Percentiles rank a stretch among this genome's conserved stretches.
Evolutionary conservation across 2,329 filamentous ascomycete genomes (phyloP).

Genomic region (Hypomyces rosellus): DNA sequence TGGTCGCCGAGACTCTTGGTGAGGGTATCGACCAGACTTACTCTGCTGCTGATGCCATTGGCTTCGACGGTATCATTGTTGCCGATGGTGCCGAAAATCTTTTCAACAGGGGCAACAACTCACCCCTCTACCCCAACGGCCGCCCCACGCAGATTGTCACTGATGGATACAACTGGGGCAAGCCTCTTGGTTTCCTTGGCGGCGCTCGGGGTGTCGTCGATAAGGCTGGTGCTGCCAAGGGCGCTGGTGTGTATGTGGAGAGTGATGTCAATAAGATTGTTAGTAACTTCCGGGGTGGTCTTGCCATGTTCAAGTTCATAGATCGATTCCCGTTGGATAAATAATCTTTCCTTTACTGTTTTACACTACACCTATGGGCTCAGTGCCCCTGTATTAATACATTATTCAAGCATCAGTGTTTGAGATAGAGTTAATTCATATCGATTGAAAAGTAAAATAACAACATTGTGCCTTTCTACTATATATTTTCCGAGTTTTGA

Average conservation of each 20-base stretch:
- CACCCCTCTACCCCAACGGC: conserved; percentile 56
- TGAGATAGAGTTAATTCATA: neutral
- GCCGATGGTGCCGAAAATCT: conserved; percentile 45
- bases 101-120: conserved; percentile 39
- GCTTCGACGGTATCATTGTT: conserved; percentile 59
- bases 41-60: conserved; percentile 54
- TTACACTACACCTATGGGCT: neutral
- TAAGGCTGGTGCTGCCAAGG: conserved; percentile 37
- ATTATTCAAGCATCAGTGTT: neutral
- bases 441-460: too few species aligned
- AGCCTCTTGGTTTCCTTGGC: conserved; percentile 59
- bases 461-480: too few species aligned
- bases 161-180: conserved; percentile 62
- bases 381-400: neutral
- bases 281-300: conserved; percentile 46
- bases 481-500: too few species aligned
- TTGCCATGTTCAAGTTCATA: conserved; percentile 60
- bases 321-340: conserved; percentile 55
- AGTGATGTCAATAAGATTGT: conserved; percentile 34
- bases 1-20: conserved; percentile 55
- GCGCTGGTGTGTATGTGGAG: conserved; percentile 36
- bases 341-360: neutral
- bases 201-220: conserved; percentile 30
- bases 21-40: conserved; percentile 58
- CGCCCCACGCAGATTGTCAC: conserved; percentile 57